Evolutionary conservation across 441 rosid species (phyloP), one percentile per base, ranked within the genome.

Genomic region (Jatropha podagrica): DNA sequence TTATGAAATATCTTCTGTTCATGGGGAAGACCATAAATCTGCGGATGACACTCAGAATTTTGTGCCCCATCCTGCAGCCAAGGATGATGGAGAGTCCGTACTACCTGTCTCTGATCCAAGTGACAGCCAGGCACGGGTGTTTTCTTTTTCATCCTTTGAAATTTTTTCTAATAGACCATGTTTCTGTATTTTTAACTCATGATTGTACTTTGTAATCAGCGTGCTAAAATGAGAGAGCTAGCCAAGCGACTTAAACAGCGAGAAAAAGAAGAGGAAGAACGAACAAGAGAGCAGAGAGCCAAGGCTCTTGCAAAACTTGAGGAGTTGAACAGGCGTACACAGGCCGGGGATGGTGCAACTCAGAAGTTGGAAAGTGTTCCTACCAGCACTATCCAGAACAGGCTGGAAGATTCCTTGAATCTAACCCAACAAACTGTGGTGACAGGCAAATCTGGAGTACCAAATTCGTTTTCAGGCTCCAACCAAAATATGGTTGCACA

Each of bases 231-330:
- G 93, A 87, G 59, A 81, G 99, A 92, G 81, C 81, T 85, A 73
- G 97, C 97, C 70, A 85, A 82, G 83, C 89, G 94, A 77, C 83
- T 77, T 73, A 90, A 85, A 75, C 95, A 90, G 74, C 83, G 88
- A 44, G 87, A 91, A 75, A 83, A 85, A 73, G 97, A 91, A 85
- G 98, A 92, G 84, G 98, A 94, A 81, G 98, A 95, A 77, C 83
- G 97, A 68, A 85, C 79, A 42, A 95, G 88, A 82, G 94, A 88
- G 23, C 96, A 91, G 88, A 91, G 83, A 83, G 96, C 97, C 75
- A 95, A 87, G 89, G 95, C 99, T 71, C 81, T 78, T 67, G 94
- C 92, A 70, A 95, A 93, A 84, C 76, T 90, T 76, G 92, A 88
- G 80, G 99, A 90, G 85, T 80, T 95, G 88, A 83, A 95, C 84